phyloP scores from a whole-genome alignment of 2,329 filamentous ascomycete species.

The Septoria linicola region DNA sequence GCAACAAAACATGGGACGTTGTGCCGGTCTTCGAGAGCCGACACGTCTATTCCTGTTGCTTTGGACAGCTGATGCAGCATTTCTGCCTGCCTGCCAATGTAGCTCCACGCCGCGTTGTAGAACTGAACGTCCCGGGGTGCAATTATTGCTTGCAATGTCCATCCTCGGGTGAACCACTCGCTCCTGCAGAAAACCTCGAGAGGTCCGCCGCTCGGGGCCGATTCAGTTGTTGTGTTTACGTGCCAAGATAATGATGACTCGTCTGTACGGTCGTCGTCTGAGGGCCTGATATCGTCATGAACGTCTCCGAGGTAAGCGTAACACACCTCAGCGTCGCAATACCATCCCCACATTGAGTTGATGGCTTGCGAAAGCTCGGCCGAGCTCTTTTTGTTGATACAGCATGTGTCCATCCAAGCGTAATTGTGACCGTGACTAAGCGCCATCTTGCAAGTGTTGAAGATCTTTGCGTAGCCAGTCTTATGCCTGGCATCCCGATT shows the following conservation, averaged over 20 bases:
- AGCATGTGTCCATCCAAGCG: constrained; percentile 41
- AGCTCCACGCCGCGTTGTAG: background rate
- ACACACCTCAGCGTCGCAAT: constrained; percentile 33
- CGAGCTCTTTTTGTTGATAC: constrained; percentile 39
- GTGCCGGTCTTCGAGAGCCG: background rate
- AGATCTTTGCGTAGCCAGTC: constrained; percentile 19
- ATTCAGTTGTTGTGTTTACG: constrained; percentile 17
- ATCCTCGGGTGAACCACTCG: constrained; percentile 15
- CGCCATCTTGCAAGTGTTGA: constrained; percentile 13
- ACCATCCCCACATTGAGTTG: constrained; percentile 34
- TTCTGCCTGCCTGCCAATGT: constrained; percentile 8
- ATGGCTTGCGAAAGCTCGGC: constrained; percentile 38
- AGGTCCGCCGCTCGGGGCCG: background rate
- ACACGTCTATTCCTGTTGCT: constrained; percentile 32
- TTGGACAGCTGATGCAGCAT: constrained; percentile 21
- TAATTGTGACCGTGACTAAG: constrained; percentile 30
- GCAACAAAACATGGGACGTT: background rate
- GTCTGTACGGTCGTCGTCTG: too few relatives aligned
- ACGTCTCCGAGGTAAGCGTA: constrained; percentile 34
- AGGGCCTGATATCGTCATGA: background rate
- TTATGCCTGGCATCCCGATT: constrained; percentile 1
- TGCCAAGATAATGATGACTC: background rate
- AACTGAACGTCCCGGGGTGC: constrained; percentile 11
- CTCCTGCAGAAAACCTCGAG: background rate
- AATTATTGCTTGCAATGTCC: constrained; percentile 24